These are phyloP conservation scores for Hymenochaete sp. DNA, from an alignment of 1,284 basidiomycete genomes.

Conservation along the genomic window DNA sequence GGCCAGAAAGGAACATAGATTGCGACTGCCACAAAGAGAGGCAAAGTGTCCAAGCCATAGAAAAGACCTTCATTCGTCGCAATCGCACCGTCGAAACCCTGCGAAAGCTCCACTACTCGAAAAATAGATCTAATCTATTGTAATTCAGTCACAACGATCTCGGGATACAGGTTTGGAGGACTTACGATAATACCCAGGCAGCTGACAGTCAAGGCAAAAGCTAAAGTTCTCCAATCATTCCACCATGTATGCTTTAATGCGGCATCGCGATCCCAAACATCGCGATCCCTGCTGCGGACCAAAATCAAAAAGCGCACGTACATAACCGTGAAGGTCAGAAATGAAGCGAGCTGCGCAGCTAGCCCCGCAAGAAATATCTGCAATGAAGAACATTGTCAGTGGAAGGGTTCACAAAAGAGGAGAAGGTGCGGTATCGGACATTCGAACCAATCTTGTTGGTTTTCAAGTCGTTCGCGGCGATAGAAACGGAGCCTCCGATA, in stretches of 20 bases:
- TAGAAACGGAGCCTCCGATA: slow-evolving; percentile 34
- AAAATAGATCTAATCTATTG: slow-evolving; percentile 56
- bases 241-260: slow-evolving; percentile 34
- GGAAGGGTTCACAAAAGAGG: slow-evolving; percentile 5
- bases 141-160: not conserved
- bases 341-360: slow-evolving; percentile 54
- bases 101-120: slow-evolving; percentile 56
- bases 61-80: slow-evolving; percentile 56
- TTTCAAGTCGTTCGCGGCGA: slow-evolving; percentile 27
- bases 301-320: slow-evolving; percentile 51
- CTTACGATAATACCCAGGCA: slow-evolving; percentile 58
- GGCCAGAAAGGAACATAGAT: slow-evolving; percentile 55
- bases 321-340: slow-evolving; percentile 50
- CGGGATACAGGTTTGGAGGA: slow-evolving; percentile 4
- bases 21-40: slow-evolving; percentile 51
- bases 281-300: slow-evolving; percentile 38
- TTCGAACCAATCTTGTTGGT: slow-evolving; percentile 28
- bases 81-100: slow-evolving; percentile 55
- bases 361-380: slow-evolving; percentile 61
- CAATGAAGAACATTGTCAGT: slow-evolving; percentile 3
- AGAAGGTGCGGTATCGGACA: slow-evolving; percentile 24
- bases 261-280: slow-evolving; percentile 37
- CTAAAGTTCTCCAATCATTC: slow-evolving; percentile 52
- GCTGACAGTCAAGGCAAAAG: slow-evolving; percentile 47
- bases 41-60: slow-evolving; percentile 60